A percentile compares a stretch with the other conserved stretches of the same genome.
These are phyloP conservation scores for Torulaspora microellipsoides DNA, from an alignment of 805 yeast genomes.

Conservation along the genomic window DNA sequence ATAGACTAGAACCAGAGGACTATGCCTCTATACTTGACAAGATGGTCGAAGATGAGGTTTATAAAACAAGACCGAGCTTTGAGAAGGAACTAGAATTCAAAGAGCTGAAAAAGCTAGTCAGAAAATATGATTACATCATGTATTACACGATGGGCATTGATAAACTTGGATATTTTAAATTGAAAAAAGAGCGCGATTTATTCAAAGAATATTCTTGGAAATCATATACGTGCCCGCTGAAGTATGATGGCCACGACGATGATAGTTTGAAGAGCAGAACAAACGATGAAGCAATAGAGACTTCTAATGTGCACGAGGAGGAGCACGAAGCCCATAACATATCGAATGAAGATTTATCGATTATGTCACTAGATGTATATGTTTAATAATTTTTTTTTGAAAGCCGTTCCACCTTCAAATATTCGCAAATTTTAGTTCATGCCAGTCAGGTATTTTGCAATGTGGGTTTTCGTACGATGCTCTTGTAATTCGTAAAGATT, in stretches of 20 bases:
- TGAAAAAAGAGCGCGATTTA: slow-evolving; percentile 20
- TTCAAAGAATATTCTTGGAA: slow-evolving; percentile 21
- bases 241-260: background rate
- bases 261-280: background rate
- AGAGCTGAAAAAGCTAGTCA: slow-evolving; percentile 14
- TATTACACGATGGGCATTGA: slow-evolving; percentile 27
- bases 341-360: slow-evolving; percentile 1
- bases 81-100: slow-evolving; percentile 26
- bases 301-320: background rate
- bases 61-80: slow-evolving; percentile 16
- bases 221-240: slow-evolving; percentile 14
- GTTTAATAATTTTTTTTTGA: slow-evolving; percentile 1
- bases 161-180: slow-evolving; percentile 23
- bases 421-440: slow-evolving; percentile 9
- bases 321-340: background rate
- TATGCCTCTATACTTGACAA: slow-evolving; percentile 17
- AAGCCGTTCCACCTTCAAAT: background rate
- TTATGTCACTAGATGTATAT: slow-evolving; percentile 5
- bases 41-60: slow-evolving; percentile 18
- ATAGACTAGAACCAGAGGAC: slow-evolving; percentile 19
- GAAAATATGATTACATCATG: slow-evolving; percentile 17
- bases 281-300: background rate
- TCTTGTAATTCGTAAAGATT: background rate
- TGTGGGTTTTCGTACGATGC: background rate
- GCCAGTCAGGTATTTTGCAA: slow-evolving; percentile 16